Evolutionary conservation across 2,329 filamentous ascomycete species (phyloP).

Genomic region (Xylariaceae sp.): DNA sequence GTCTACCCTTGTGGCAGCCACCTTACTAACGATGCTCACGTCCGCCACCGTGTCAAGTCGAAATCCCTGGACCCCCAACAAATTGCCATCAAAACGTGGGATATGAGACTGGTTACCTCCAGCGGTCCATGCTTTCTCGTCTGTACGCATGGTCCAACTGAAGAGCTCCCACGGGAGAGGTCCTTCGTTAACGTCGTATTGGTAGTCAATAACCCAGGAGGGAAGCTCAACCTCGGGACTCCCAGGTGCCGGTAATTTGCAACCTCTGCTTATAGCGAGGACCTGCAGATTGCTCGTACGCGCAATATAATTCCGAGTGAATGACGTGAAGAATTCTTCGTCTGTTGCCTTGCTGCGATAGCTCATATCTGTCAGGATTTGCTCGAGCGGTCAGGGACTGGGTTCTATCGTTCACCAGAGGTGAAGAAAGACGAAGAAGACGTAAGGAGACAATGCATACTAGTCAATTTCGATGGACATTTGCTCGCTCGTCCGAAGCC

Average conservation of each 20-base stretch:
- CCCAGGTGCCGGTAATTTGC: neutral
- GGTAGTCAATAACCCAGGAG: conserved; percentile 5
- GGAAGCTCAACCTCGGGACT: neutral
- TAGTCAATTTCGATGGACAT: conserved; percentile 1
- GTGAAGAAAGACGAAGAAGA: neutral
- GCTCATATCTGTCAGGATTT: neutral
- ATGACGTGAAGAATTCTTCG: conserved; percentile 1
- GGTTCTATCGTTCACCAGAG: too few species aligned
- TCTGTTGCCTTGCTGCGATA: neutral
- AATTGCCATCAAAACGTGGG: neutral
- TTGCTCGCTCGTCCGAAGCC: conserved; percentile 1
- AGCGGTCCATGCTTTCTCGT: neutral
- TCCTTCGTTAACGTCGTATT: conserved; percentile 3
- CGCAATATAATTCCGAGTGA: conserved; percentile 3
- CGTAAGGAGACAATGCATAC: neutral
- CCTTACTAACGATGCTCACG: neutral
- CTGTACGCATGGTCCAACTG: conserved; percentile 1
- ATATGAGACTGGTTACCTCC: neutral
- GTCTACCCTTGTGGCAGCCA: neutral
- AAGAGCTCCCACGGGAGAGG: conserved; percentile 1
- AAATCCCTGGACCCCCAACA: conserved; percentile 1
- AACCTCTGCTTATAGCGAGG: conserved; percentile 4
- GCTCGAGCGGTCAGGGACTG: too few species aligned
- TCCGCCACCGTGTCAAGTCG: conserved; percentile 1
- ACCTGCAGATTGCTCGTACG: conserved; percentile 1